These are phyloP conservation scores for Yamagishiella unicocca DNA, from an alignment of 139 green algal species.

Conservation along the genomic window DNA sequence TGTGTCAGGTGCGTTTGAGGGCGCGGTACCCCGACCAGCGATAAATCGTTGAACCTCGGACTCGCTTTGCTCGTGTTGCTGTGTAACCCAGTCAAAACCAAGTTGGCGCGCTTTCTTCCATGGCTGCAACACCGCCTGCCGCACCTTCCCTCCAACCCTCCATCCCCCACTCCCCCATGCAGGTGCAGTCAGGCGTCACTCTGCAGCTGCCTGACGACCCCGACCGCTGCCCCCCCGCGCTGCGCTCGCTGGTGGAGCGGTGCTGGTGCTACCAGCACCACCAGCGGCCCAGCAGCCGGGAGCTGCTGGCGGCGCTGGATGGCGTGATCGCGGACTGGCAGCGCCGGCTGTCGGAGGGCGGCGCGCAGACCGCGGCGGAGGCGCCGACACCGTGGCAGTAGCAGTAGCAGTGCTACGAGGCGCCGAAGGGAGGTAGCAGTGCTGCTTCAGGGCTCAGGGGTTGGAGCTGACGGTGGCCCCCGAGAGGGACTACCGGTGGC, in stretches of 20 bases:
- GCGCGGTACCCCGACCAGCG: not conserved
- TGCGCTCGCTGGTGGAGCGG: slow-evolving; percentile 33
- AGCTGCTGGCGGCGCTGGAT: slow-evolving; percentile 41
- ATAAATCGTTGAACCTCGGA: too few species aligned
- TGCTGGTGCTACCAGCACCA: slow-evolving; percentile 45
- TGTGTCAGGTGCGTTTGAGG: slow-evolving; percentile 10
- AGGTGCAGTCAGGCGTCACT: slow-evolving; percentile 6
- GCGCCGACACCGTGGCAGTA: too few species aligned
- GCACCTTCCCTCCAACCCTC: not conserved
- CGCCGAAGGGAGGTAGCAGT: not conserved
- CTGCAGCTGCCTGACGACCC: slow-evolving; percentile 47
- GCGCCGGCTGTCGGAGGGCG: not conserved
- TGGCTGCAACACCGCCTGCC: too few species aligned
- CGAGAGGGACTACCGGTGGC: too few species aligned
- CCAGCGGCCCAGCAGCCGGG: not conserved
- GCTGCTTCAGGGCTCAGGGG: too few species aligned
- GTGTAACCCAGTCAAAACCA: too few species aligned
- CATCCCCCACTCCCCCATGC: too few species aligned
- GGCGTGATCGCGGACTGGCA: not conserved
- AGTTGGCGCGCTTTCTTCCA: too few species aligned
- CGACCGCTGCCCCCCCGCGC: slow-evolving; percentile 29
- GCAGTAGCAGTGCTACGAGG: not conserved
- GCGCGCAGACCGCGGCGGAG: too few species aligned
- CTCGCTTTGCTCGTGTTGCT: too few species aligned
- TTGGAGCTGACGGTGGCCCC: too few species aligned